These are phyloP conservation scores for Fusarium odoratissimum DNA, from an alignment of 2,329 filamentous ascomycete genomes.

Conservation along the genomic window DNA sequence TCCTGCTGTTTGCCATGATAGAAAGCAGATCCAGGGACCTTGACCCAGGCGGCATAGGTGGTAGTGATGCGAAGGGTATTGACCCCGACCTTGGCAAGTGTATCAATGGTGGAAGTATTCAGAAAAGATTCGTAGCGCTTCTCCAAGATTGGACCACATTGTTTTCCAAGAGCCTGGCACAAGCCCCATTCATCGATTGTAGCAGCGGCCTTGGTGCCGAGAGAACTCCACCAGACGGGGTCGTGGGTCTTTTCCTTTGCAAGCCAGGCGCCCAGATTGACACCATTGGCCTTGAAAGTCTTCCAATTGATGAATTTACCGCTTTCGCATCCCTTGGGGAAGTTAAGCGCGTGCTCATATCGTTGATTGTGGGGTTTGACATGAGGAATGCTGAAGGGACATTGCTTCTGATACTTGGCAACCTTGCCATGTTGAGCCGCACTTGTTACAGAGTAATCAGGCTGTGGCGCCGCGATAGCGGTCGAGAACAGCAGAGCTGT, in stretches of 20 bases:
- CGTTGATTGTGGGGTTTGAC: neutral
- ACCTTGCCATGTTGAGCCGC: neutral
- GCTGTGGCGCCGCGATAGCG: neutral
- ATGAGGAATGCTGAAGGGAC: neutral
- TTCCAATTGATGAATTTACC: neutral
- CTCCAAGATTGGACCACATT: neutral
- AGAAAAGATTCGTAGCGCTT: neutral
- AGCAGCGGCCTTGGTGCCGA: neutral
- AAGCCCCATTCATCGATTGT: neutral
- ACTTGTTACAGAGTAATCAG: neutral
- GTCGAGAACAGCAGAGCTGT: neutral
- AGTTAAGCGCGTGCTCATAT: neutral
- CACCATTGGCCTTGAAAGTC: neutral
- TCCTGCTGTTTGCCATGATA: neutral
- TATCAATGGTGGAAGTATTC: neutral
- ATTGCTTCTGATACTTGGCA: neutral
- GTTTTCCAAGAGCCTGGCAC: neutral
- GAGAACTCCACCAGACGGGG: neutral
- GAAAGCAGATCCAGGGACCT: neutral
- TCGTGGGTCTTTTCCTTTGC: neutral
- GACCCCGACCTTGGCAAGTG: neutral
- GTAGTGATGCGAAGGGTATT: neutral
- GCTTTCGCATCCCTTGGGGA: neutral
- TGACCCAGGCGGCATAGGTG: neutral
- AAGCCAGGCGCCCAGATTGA: neutral